A percentile compares a stretch with the other conserved stretches of the same genome.
Evolutionary conservation across 768 basidiomycete species (phyloP).

Genomic region (Mycena amicta): DNA sequence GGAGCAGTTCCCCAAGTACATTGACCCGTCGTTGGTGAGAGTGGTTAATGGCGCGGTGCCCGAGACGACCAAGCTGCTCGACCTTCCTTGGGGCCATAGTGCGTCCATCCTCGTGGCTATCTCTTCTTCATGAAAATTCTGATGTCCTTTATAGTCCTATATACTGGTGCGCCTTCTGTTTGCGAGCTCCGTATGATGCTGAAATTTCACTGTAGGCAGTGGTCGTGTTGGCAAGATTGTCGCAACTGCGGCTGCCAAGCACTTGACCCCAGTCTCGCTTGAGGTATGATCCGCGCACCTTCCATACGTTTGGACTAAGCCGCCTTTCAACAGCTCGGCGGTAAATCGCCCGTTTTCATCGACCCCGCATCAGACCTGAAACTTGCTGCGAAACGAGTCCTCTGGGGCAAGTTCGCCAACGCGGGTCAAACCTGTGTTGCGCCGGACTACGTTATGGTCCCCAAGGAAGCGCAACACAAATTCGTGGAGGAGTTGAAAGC

Average conservation of each 20-base stretch:
- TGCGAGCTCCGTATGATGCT: not conserved
- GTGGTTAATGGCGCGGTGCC: slow-evolving; percentile 70
- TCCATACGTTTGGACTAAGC: not conserved
- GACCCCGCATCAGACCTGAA: slow-evolving; percentile 71
- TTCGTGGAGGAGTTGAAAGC: slow-evolving; percentile 48
- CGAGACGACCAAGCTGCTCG: slow-evolving; percentile 69
- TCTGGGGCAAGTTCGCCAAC: slow-evolving; percentile 84
- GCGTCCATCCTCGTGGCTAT: slow-evolving; percentile 16
- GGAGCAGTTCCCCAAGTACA: slow-evolving; percentile 72
- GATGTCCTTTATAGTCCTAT: slow-evolving; percentile 49
- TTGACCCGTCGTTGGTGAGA: slow-evolving; percentile 66
- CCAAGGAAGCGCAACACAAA: slow-evolving; percentile 44
- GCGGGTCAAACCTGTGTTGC: slow-evolving; percentile 78
- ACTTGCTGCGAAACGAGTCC: slow-evolving; percentile 64
- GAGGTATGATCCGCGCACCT: slow-evolving; percentile 32
- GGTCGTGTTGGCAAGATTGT: slow-evolving; percentile 68
- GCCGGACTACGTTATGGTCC: slow-evolving; percentile 57
- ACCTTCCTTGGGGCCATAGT: slow-evolving; percentile 67
- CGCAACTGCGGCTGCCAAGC: slow-evolving; percentile 74
- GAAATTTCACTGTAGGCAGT: slow-evolving; percentile 38
- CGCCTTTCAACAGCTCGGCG: slow-evolving; percentile 54
- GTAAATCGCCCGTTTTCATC: slow-evolving; percentile 77
- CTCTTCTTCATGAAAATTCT: too few species aligned
- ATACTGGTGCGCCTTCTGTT: slow-evolving; percentile 54
- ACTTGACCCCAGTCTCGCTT: slow-evolving; percentile 64